These are phyloP conservation scores for Colletotrichum scovillei DNA, from an alignment of 2,329 filamentous ascomycete genomes.

Conservation along the genomic window DNA sequence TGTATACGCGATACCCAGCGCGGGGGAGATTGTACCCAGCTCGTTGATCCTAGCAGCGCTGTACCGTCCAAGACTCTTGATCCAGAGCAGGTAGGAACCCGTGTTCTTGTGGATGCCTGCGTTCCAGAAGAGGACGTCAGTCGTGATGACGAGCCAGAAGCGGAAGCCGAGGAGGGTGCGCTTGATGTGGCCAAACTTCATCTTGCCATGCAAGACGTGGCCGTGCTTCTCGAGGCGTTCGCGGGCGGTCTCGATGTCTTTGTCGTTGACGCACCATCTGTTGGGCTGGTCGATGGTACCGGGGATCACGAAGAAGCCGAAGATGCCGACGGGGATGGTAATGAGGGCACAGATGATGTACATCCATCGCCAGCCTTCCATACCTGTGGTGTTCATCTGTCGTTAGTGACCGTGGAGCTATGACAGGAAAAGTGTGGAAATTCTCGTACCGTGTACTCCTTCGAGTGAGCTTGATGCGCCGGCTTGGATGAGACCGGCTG, in stretches of 20 bases:
- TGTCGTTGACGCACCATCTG: slow-evolving; percentile 51
- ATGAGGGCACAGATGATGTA: slow-evolving; percentile 65
- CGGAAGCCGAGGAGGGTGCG: slow-evolving; percentile 52
- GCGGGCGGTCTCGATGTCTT: slow-evolving; percentile 38
- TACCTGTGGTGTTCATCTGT: slow-evolving; percentile 32
- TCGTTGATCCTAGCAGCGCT: slow-evolving; percentile 61
- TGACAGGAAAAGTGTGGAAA: too few relatives aligned
- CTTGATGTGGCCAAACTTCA: slow-evolving; percentile 45
- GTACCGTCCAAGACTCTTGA: slow-evolving; percentile 53
- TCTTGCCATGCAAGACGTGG: slow-evolving; percentile 51
- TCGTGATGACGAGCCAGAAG: slow-evolving; percentile 47
- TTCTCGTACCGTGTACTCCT: slow-evolving; percentile 47
- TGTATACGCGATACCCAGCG: slow-evolving; percentile 6
- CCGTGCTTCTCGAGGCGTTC: slow-evolving; percentile 51
- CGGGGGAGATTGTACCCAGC: slow-evolving; percentile 45
- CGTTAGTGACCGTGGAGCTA: too few relatives aligned
- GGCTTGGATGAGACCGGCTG: slow-evolving; percentile 61
- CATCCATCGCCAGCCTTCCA: slow-evolving; percentile 66
- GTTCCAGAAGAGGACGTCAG: slow-evolving; percentile 59
- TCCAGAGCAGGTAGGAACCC: slow-evolving; percentile 50
- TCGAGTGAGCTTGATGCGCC: slow-evolving; percentile 53
- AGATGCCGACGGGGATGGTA: slow-evolving; percentile 64
- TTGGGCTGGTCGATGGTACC: slow-evolving; percentile 61
- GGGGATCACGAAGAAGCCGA: slow-evolving; percentile 63
- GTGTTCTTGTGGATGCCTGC: slow-evolving; percentile 52